Evolutionary conservation across 2,329 filamentous ascomycete species (phyloP).

Genomic region (Daldinia sp.): DNA sequence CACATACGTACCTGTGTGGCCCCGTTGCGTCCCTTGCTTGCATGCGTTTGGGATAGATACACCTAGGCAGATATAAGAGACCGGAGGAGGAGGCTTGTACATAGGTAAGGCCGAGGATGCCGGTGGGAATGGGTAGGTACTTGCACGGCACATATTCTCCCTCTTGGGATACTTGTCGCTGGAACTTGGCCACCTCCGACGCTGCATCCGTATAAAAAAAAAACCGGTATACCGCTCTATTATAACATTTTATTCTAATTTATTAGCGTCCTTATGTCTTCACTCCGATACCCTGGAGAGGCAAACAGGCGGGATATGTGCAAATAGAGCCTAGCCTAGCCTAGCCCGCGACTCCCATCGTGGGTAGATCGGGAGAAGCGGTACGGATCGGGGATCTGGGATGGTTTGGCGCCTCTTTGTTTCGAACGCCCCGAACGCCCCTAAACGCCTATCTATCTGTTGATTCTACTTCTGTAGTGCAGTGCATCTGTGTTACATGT

Average conservation of each 20-base stretch:
- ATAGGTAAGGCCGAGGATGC: not conserved
- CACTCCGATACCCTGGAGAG: too few relatives aligned
- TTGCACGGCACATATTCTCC: not conserved
- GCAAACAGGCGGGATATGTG: too few relatives aligned
- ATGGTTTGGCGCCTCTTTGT: not conserved
- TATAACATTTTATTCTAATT: too few relatives aligned
- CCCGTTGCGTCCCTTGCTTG: not conserved
- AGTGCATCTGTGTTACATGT: too few relatives aligned
- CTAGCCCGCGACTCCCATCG: not conserved
- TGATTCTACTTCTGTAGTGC: too few relatives aligned
- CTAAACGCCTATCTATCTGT: too few relatives aligned
- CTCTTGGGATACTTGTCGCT: not conserved
- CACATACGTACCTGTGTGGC: not conserved
- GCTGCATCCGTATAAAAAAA: too few relatives aligned
- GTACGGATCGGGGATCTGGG: not conserved
- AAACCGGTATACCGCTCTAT: too few relatives aligned
- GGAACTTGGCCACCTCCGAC: too few relatives aligned
- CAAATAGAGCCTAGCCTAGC: not conserved
- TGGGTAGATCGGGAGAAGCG: slow-evolving; percentile 1
- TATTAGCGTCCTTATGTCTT: too few relatives aligned
- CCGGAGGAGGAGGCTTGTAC: not conserved
- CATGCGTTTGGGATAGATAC: not conserved
- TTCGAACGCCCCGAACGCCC: too few relatives aligned
- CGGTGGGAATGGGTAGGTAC: not conserved
- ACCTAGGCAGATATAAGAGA: not conserved